phyloP scores from a whole-genome alignment of 2,329 filamentous ascomycete species.

The Alternaria sp. region DNA sequence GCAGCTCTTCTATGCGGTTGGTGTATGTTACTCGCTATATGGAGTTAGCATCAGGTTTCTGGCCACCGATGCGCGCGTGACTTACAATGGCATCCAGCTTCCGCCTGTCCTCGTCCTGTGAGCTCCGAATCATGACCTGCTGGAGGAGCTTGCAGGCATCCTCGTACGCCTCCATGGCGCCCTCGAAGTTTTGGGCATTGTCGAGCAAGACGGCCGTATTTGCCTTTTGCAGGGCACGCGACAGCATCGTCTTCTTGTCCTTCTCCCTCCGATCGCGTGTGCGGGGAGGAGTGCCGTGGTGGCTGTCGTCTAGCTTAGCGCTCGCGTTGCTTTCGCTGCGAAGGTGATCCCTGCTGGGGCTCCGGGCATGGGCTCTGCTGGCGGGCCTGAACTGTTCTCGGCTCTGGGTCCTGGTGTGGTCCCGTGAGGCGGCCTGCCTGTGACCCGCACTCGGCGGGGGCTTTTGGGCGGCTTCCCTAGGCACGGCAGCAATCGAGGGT shows the following conservation, averaged over 20 bases:
- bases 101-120: constrained; percentile 82
- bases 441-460: constrained; percentile 36
- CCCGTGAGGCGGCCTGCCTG: constrained; percentile 25
- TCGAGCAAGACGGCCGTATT: constrained; percentile 95
- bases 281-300: constrained; percentile 48
- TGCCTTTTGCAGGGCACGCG: constrained; percentile 92
- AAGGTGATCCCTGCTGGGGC: constrained; percentile 30
- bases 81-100: constrained; percentile 94
- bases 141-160: constrained; percentile 90
- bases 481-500: constrained; percentile 25
- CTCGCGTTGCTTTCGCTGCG: constrained; percentile 47
- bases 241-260: constrained; percentile 90
- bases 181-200: constrained; percentile 93
- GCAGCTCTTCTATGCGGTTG: constrained; percentile 85
- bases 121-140: constrained; percentile 85
- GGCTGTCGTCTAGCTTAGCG: constrained; percentile 44
- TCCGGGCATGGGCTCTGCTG: constrained; percentile 19
- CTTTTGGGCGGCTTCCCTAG: constrained; percentile 33
- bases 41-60: constrained; percentile 20
- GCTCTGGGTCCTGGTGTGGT: constrained; percentile 34
- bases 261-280: constrained; percentile 57
- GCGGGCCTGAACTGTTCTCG: constrained; percentile 31
- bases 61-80: constrained; percentile 31
- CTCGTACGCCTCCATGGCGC: constrained; percentile 85
- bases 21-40: constrained; percentile 84